Base-by-base conservation (phyloP, 805 yeast genomes). In the Candida golubevii region DNA sequence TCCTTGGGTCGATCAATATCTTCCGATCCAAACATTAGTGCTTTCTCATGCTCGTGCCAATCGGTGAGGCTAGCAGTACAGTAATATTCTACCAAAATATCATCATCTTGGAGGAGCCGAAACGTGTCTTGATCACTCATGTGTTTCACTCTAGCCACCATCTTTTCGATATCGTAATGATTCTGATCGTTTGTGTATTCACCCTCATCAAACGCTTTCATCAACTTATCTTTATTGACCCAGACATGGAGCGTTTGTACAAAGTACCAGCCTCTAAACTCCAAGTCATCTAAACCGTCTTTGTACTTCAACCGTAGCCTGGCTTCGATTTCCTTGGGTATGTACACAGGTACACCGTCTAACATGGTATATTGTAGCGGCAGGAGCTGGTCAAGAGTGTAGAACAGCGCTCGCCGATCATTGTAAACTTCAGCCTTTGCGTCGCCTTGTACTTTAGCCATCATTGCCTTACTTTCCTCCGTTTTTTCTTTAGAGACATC, bases 71-170 rank as follows among this genome's bases (percentile, higher is more conserved):
- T 35, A 14, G 45, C 40, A 12, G 62, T 55, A 23, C 54, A 47
- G 38, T 52, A 57, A 41, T 59, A 61, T 32, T 62, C 63, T 7
- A 42, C 36, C 39, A 58, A 47, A 7, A 58, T 30, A 33, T 46
- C 42, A 7, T 56, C 57, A 34, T 61, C 61, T 9, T 50, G 45
- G 18, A 64, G 47, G 26, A 65, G 51, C 29, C 45, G 34, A 13
- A 57, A 41, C 2, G 52, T 40, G 35, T 64, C 56, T 31, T 50
- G 58, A 39, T 66, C 69, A 9, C 51, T 41, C 59, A 65, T 58
- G 26, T 52, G 53, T 15, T 53, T 34, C 11, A 59, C 52, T 31
- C 50, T 39, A 11, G 18, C 36, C 31, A 54, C 42, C 36, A 59
- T 34, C 27, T 46, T 53, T n/a, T 53, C 51, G 26, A 39, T 26